Base-by-base conservation (phyloP, 2,329 filamentous ascomycete genomes). In the Pseudocercospora musae region DNA sequence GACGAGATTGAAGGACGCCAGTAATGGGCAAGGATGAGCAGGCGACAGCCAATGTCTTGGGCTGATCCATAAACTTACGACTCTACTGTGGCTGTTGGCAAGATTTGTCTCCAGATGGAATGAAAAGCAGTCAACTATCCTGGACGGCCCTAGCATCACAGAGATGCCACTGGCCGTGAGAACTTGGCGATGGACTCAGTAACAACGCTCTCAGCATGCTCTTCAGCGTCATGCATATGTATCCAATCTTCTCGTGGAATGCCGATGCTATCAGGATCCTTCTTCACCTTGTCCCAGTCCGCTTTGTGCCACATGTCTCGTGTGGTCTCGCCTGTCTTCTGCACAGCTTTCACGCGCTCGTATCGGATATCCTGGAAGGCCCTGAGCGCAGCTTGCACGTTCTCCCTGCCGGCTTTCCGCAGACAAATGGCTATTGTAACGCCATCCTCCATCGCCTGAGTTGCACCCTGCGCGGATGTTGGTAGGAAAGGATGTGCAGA, bases 401-500 rank as follows among this genome's bases (percentile, higher is more conserved):
- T 31, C n/a, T 57, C 54, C 37, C 11, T 52, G 48, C 48, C 48
- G 9, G 48, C 48, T 29, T 3, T 25, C 18, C 48, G 31, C 48
- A 52, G 48, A n/a, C 48, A 52, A 27, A 52, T 81, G 0, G 79
- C 81, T 0, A 90, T 71, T 0, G 85, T 81, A 0, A 82, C 83
- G 0, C 83, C 87, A 64, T 90, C 88, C 70, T 91, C 87, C 48
- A 90, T 88, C 0, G 88, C 88, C 62, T 84, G 79, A 0, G 77
- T 86, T 9, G 82, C 87, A 1, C 87, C 87, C 69, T 88, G 85
- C 0, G 82, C 86, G 72, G 86, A 84, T 63, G 85, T 82, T 56
- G 29, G 87, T 0, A 87, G 76, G 68, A 90, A 89, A 0, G 87
- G 87, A 71, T 90, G 88, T 0, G 86, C 87, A 0, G 88, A 86